Percentiles rank a stretch among this genome's conserved stretches.
Evolutionary conservation across 371 early-diverging fungal species (phyloP).

Genomic region (Mortierella sp.): DNA sequence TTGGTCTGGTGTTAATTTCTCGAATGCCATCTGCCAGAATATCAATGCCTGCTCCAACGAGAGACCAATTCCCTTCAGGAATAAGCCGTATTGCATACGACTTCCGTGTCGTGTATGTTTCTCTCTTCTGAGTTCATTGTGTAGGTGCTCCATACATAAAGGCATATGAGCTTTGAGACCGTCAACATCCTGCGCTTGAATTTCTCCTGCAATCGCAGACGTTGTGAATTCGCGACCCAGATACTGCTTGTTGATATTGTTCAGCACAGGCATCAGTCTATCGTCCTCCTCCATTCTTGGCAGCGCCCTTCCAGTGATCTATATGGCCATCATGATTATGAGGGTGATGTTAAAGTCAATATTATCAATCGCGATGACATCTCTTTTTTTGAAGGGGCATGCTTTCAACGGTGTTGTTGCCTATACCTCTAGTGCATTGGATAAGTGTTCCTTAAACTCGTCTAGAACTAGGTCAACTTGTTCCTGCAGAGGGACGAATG

Average conservation of each 20-base stretch:
- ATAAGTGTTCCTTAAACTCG: constrained; percentile 79
- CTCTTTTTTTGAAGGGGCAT: no score
- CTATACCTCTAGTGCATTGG: constrained; percentile 68
- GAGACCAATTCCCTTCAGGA: constrained; percentile 96
- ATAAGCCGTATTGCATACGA: constrained; percentile 93
- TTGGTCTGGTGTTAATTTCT: constrained; percentile 84
- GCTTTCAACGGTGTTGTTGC: background rate
- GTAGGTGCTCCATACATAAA: constrained; percentile 91
- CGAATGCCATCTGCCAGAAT: constrained; percentile 91
- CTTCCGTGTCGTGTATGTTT: constrained; percentile 91
- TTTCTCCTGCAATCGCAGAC: constrained; percentile 62
- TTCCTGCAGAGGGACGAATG: constrained; percentile 86
- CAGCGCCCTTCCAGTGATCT: constrained; percentile 78
- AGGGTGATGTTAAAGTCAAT: background rate
- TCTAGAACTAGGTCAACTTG: constrained; percentile 80
- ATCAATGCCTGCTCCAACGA: constrained; percentile 91
- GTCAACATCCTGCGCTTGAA: constrained; percentile 77
- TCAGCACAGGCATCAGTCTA: constrained; percentile 88
- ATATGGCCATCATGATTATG: background rate
- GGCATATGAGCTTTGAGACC: constrained; percentile 82
- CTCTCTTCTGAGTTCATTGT: constrained; percentile 75
- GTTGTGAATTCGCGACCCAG: constrained; percentile 73
- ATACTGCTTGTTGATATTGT: constrained; percentile 88
- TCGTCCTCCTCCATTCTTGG: constrained; percentile 96
- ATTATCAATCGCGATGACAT: background rate